Evolutionary conservation across 805 yeast species (phyloP), one percentile per base, ranked within the genome.

Genomic region (Sungouiella blattae): DNA sequence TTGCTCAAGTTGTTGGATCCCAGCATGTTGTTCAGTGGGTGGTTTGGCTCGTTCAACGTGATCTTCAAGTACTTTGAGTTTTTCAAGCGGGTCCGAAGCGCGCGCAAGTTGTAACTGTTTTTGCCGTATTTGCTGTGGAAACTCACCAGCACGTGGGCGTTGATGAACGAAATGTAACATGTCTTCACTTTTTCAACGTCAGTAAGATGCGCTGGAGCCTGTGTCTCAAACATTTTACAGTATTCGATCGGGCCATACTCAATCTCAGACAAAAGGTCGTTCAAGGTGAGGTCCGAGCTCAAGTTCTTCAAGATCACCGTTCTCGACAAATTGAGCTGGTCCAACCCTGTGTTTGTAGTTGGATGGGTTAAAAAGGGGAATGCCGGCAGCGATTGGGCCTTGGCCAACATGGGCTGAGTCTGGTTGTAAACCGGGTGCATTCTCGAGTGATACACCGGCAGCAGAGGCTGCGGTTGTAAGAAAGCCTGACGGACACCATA

Each of bases 241-340:
- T 74, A 75, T 53, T 82, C 88, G 23, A 82, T 67, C 1, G 86
- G 83, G 3, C 84, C 86, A 50, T 53, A 67, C 28, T 73, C 74
- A 7, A 80, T 64, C 21, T 61, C 55, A 30, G 75, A 68, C 28
- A 77, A 53, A 12, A 75, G 52, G 14, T 63, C 59, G 9, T 50
- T 44, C 20, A 66, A 40, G 1, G 56, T 32, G 17, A 66, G 36
- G 13, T 47, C 47, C 6, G 47, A 43, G 26, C 46, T 38, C 20
- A 67, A 40, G 39, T 64, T 57, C 30, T 49, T 54, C 16, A 67
- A 35, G 18, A 63, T 49, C 6, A 67, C 52, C 2, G 71, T 65
- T 23, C 73, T 46, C 7, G 69, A 57, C 13, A 65, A 37, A 35
- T 63, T 63, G 32, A 64, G 48, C 41, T 58, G 62, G 40, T 64